Evolutionary conservation across 805 yeast species (phyloP).

Genomic region (Sugiyamaella qingdaonensis): DNA sequence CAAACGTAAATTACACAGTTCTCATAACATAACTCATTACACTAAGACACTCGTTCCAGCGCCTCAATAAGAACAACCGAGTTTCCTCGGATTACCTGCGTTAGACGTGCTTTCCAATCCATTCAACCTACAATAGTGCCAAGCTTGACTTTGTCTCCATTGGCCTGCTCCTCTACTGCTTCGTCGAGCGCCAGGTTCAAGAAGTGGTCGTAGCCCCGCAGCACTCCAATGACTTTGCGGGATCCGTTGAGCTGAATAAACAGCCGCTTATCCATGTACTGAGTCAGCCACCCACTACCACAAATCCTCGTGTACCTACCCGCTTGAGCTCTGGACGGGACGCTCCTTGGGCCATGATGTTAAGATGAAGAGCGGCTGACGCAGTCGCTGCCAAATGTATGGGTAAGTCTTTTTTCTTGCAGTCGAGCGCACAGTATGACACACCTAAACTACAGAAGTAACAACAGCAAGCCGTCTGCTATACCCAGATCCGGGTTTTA

Average conservation of each 20-base stretch:
- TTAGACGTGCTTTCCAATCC: slow-evolving; percentile 22
- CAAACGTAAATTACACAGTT: too few relatives aligned
- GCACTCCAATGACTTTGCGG: slow-evolving; percentile 70
- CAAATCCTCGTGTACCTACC: slow-evolving; percentile 18
- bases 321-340: slow-evolving; percentile 33
- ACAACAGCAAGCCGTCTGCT: too few relatives aligned
- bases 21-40: not conserved
- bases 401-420: too few relatives aligned
- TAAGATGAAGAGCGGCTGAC: not conserved
- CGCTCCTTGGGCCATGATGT: slow-evolving; percentile 9
- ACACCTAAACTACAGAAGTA: too few relatives aligned
- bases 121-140: slow-evolving; percentile 52
- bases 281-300: not conserved
- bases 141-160: slow-evolving; percentile 49
- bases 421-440: too few relatives aligned
- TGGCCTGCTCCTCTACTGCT: slow-evolving; percentile 55
- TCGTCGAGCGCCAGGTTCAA: slow-evolving; percentile 68
- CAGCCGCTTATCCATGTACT: slow-evolving; percentile 77
- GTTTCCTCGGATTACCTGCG: slow-evolving; percentile 62
- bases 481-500: too few relatives aligned
- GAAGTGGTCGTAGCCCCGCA: slow-evolving; percentile 82
- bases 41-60: slow-evolving; percentile 22
- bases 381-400: not conserved
- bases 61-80: slow-evolving; percentile 70
- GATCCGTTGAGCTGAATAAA: slow-evolving; percentile 73